Evolutionary conservation across 2,329 filamentous ascomycete genomes (phyloP), one percentile per base, ranked within the genome.

Genomic region (Calonectria pseudoreteaudii): DNA sequence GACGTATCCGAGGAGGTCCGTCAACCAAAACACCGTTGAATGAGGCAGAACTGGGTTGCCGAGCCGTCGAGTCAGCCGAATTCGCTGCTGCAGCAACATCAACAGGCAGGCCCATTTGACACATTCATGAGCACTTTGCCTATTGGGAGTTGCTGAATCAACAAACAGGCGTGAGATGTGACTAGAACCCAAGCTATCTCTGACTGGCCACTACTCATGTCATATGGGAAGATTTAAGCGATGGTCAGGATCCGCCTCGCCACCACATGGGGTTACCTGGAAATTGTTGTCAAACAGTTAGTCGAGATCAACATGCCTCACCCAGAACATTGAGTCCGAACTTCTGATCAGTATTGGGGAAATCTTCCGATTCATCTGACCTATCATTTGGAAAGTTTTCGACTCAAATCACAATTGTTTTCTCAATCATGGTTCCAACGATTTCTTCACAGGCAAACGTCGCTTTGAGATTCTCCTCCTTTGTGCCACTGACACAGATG

Each of bases 401-500:
- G 41, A 47, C 75, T 74, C 41, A 67, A 49, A 81, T 72, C 26
- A 71, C 62, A 67, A 82, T 47, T 30, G 74, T 73, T 64, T 76
- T 75, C 23, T 81, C 78, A 49, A 89, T 81, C 38, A 86, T 82
- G 0, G 91, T 92, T 2, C 91, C 91, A 4, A 92, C 94, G 79
- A 98, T 93, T 53, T 95, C 93, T 84, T 98, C 96, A 77, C 96
- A 98, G 83, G 94, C 94, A 64, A 96, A 91, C 74, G 92, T 94
- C 30, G 88, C 88, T 41, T 97, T 90, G 4, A 88, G 85, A 71
- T 93, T 90, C 23, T 90, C 88, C 0, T 86, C 82, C 6, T 85
- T 85, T 1, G 83, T 88, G 26, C 95, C 81, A 0, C 90, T 85
- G 1, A 92, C 90, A 0, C 80, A 26, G 85, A 90, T 75, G 93